These are phyloP conservation scores for Leccinum variabile DNA, from an alignment of 1,284 basidiomycete species.

Conservation along the genomic window DNA sequence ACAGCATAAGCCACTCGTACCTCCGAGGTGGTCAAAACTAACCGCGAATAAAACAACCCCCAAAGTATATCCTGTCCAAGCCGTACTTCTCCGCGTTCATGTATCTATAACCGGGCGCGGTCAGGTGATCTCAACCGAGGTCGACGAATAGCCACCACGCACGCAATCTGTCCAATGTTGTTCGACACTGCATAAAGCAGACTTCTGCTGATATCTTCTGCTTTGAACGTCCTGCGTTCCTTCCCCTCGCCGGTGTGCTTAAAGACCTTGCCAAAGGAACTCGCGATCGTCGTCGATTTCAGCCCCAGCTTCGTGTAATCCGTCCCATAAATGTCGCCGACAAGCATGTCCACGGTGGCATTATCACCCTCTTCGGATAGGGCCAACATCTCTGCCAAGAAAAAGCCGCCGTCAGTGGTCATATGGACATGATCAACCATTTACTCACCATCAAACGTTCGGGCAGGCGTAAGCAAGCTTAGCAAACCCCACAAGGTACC, in stretches of 20 bases:
- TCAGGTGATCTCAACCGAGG: slow-evolving; percentile 16
- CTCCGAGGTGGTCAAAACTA: slow-evolving; percentile 25
- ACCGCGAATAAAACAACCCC: slow-evolving; percentile 99
- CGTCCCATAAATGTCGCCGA: slow-evolving; percentile 97
- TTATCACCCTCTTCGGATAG: slow-evolving; percentile 95
- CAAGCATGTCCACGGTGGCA: slow-evolving; percentile 95
- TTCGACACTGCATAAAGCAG: slow-evolving; percentile 96
- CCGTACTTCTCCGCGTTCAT: slow-evolving; percentile 99
- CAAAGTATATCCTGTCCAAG: slow-evolving; percentile 97
- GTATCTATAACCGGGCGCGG: slow-evolving; percentile 56
- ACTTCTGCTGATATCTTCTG: slow-evolving; percentile 94
- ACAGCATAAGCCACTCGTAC: slow-evolving; percentile 2
- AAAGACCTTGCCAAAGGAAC: slow-evolving; percentile 98
- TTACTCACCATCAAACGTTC: slow-evolving; percentile 87
- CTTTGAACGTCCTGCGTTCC: slow-evolving; percentile 60
- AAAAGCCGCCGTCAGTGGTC: slow-evolving; percentile 13
- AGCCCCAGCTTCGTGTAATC: slow-evolving; percentile 93
- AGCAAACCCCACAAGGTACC: slow-evolving; percentile 98
- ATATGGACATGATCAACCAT: slow-evolving; percentile 9
- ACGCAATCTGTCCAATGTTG: slow-evolving; percentile 99
- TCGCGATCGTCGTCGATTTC: slow-evolving; percentile 97
- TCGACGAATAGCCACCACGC: slow-evolving; percentile 41
- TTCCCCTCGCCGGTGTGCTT: slow-evolving; percentile 70
- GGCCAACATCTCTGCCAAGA: slow-evolving; percentile 85
- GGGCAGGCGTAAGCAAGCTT: slow-evolving; percentile 93